Conservation (phyloP, 2,329 filamentous ascomycete genomes). For the Xylariales sp. region DNA sequence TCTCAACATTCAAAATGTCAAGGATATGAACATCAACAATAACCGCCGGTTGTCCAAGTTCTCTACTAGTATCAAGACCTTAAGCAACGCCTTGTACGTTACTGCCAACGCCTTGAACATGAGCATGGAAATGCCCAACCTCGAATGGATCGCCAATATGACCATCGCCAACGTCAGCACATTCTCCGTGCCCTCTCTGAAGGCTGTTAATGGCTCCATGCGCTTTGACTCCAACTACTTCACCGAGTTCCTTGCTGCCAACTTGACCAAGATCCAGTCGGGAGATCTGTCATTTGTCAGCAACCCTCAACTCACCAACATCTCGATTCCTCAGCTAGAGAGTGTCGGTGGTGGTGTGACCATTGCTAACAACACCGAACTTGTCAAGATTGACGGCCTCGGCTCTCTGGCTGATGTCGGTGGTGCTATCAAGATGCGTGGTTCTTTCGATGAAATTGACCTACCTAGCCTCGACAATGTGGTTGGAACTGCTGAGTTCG, state of each 20-base stretch:
- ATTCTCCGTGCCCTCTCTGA: constrained; percentile 78
- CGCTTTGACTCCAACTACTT: constrained; percentile 87
- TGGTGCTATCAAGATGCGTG: constrained; percentile 86
- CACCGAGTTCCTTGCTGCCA: constrained; percentile 69
- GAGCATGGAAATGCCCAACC: constrained; percentile 78
- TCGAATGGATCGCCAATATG: constrained; percentile 82
- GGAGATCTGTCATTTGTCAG: constrained; percentile 71
- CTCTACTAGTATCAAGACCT: constrained; percentile 80
- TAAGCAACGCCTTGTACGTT: constrained; percentile 77
- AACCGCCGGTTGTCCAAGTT: constrained; percentile 83
- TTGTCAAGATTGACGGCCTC: constrained; percentile 75
- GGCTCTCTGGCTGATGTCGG: constrained; percentile 73
- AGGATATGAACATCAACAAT: constrained; percentile 86
- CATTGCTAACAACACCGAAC: constrained; percentile 86
- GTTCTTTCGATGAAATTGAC: constrained; percentile 79
- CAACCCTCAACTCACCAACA: constrained; percentile 74
- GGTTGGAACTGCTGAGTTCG: constrained; percentile 76
- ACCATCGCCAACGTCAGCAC: constrained; percentile 83
- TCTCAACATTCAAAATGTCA: constrained; percentile 80
- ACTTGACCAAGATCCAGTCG: constrained; percentile 74
- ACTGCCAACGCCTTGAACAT: constrained; percentile 83
- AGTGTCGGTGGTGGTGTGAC: constrained; percentile 82
- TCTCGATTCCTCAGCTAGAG: constrained; percentile 77
- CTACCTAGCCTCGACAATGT: constrained; percentile 76
- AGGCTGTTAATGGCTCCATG: constrained; percentile 79